Base-by-base conservation (phyloP, 2,329 filamentous ascomycete species). In the Clonostachys rhizophaga region DNA sequence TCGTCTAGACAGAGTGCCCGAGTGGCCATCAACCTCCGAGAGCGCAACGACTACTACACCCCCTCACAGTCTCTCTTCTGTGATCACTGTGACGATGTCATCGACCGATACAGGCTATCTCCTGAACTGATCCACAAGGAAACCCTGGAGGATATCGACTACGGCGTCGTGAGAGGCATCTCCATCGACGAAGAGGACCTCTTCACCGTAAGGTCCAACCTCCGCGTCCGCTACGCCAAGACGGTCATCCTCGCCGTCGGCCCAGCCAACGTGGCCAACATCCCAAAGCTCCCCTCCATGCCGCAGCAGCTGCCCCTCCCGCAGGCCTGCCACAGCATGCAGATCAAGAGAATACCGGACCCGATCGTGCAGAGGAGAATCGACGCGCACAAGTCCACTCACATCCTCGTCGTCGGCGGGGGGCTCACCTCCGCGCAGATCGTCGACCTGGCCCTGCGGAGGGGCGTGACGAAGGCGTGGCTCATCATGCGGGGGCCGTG, bases 391-490 rank as follows among this genome's bases (percentile, higher is more conserved):
- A 57, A 64, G 48, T 51, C 62, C n/a, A 88, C 84, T 0, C 83
- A 84, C 50, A 63, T 91, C 8, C 71, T 91, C 8, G 75, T 92
- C 9, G 74, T 92, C 5, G 87, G 87, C 3, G 89, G 88, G 2
- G 89, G 89, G 0, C 67, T 92, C 5, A 91, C 88, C 0, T 87
- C 86, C 18, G 86, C 87, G 0, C 89, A 92, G 60, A 71, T 91
- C 16, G 74, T 81, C 0, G 85, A 90, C 57, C 71, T 86, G 42
- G 81, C 81, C 1, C 67, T 91, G 48, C 75, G 78, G 9, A 72
- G 74, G 20, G 85, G 86, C 0, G 82, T 89, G 1, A 75, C 70
- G 1, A 86, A 82, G 51, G 83, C 91, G 0, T 87, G 78, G 71
- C 78, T 87, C 45, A 58, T 92, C 24, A 83, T 91, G 77, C 76